Conservation (phyloP, 805 yeast genomes). For the Candida tallmaniae region DNA sequence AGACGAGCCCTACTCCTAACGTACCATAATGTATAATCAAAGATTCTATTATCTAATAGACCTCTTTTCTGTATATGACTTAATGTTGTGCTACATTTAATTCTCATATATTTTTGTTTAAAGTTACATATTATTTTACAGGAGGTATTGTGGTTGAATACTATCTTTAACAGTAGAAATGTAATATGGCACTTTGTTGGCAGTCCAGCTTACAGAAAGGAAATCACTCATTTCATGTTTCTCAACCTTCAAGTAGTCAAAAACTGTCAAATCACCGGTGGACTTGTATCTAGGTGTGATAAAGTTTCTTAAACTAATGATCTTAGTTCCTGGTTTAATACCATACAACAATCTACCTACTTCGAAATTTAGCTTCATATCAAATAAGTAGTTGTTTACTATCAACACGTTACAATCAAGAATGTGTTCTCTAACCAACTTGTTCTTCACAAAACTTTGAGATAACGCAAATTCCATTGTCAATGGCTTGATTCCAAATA, state of each 20-base stretch:
- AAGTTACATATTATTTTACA: not conserved
- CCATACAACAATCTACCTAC: constrained; percentile 63
- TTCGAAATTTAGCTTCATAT: constrained; percentile 62
- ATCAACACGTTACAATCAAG: constrained; percentile 66
- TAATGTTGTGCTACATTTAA: no score
- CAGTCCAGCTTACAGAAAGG: constrained; percentile 87
- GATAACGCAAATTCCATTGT: constrained; percentile 52
- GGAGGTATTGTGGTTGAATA: constrained; percentile 29
- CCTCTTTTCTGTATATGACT: no score
- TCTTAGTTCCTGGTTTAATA: constrained; percentile 67
- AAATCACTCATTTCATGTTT: constrained; percentile 56
- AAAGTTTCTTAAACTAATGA: constrained; percentile 74
- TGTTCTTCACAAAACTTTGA: constrained; percentile 69
- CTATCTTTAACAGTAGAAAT: constrained; percentile 59
- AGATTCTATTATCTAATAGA: not conserved
- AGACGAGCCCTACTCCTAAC: constrained; percentile 5
- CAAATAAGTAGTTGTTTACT: constrained; percentile 81
- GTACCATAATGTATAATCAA: not conserved
- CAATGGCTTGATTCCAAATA: constrained; percentile 63
- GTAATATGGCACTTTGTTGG: constrained; percentile 74
- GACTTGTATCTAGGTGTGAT: constrained; percentile 73
- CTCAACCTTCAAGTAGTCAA: constrained; percentile 62
- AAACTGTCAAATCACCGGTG: constrained; percentile 45
- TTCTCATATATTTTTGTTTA: no score
- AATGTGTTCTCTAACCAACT: constrained; percentile 49